phyloP scores from a whole-genome alignment of 768 basidiomycete species.

The Termitomyces sp. region DNA sequence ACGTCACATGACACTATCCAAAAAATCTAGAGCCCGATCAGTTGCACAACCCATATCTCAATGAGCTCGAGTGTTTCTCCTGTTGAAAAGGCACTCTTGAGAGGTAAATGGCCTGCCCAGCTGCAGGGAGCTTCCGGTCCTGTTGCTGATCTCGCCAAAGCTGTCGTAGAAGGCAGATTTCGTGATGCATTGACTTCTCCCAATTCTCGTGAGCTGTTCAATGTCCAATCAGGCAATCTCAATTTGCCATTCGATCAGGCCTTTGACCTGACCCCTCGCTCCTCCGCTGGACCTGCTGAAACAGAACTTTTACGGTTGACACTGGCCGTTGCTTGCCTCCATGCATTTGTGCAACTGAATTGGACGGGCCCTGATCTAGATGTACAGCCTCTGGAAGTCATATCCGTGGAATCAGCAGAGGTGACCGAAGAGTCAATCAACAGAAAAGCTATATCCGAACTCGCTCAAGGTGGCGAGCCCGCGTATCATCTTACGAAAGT shows the following conservation, averaged over 20 bases:
- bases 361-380: constrained; percentile 93
- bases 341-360: constrained; percentile 89
- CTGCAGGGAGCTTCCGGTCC: constrained; percentile 17
- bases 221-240: constrained; percentile 20
- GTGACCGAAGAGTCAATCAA: constrained; percentile 50
- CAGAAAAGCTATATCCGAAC: constrained; percentile 60
- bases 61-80: constrained; percentile 20
- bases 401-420: constrained; percentile 23
- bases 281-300: constrained; percentile 19
- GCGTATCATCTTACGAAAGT: constrained; percentile 83
- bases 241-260: constrained; percentile 30
- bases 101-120: constrained; percentile 35
- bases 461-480: constrained; percentile 88
- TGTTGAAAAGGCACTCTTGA: constrained; percentile 55
- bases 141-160: constrained; percentile 38
- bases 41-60: not conserved
- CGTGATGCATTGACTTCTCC: constrained; percentile 43
- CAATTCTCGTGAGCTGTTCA: constrained; percentile 35
- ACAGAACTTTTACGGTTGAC: constrained; percentile 54
- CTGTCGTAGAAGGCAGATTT: constrained; percentile 58
- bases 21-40: constrained; percentile 6
- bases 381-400: constrained; percentile 41
- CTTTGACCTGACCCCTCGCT: constrained; percentile 21
- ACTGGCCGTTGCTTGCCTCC: constrained; percentile 74
- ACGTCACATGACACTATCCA: constrained; percentile 3